Evolutionary conservation across 1,139 yeast genomes (phyloP), one percentile per base, ranked within the genome.

Genomic region (Debaryomycetaceae sp.): DNA sequence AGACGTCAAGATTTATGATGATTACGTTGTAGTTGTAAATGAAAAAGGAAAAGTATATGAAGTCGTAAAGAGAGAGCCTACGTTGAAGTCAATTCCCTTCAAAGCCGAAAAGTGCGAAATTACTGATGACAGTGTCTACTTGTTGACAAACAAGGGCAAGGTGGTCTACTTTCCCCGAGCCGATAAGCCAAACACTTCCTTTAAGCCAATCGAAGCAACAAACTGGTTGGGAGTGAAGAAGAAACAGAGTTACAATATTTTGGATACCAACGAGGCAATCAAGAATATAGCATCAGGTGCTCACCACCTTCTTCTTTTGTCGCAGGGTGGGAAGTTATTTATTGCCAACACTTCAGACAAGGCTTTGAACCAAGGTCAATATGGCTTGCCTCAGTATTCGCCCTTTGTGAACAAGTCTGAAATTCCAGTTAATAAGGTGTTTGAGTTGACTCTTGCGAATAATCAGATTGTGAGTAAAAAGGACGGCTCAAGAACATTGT

Each of bases 11-110:
- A 56, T 87, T 14, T 58, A 63, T 1, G 66, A 72, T 22, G 80
- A 75, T 23, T 65, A 62, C 6, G 72, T 83, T 24, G 86, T 81
- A 4, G 83, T 82, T 1, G 83, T 95, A 22, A 78, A 84, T 48
- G 76, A 76, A 1, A 76, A 77, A 24, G 98, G 98, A n/a, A 79
- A 84, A 55, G 74, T 88, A 22, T 83, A 80, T 47, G 87, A 85
- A 58, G 87, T 90, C 85, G 78, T 80, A 37, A 55, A 64, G 30
- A 76, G 75, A 45, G 41, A 38, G 30, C 72, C 68, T 2, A 48
- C 53, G 34, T 46, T 54, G 45, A 49, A 72, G 1, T 57, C 60
- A 23, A 54, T 71, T 24, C 78, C 83, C 2, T 51, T 70, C 44
- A 65, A 68, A 36, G 83, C 81, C 13, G 71, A 75, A 49, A 69